Conservation (phyloP, 2,329 filamentous ascomycete genomes). For the Botrytis cinerea region DNA sequence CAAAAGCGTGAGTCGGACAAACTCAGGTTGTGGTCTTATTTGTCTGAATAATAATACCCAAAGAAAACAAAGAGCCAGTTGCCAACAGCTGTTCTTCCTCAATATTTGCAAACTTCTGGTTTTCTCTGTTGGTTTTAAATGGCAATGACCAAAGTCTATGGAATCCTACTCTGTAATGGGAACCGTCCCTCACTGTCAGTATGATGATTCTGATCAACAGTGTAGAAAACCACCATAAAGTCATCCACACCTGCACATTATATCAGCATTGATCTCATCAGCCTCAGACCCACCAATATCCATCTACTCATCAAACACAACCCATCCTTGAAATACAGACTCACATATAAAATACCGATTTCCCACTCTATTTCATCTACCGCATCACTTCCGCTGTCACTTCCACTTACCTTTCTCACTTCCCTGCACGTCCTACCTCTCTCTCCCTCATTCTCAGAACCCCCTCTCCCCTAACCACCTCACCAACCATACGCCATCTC, state of each 20-base stretch:
- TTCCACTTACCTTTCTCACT: too few species aligned
- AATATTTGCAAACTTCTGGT: background rate
- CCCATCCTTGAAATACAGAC: background rate
- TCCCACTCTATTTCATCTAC: background rate
- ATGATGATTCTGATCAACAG: background rate
- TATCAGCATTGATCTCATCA: background rate
- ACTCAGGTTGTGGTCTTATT: background rate
- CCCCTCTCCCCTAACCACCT: too few species aligned
- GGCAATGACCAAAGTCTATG: background rate
- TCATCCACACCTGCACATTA: background rate
- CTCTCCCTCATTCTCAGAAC: background rate
- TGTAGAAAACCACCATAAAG: background rate
- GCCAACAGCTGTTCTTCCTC: background rate
- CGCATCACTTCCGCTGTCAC: too few species aligned
- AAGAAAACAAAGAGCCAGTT: background rate
- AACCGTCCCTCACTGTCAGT: background rate
- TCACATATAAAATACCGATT: background rate
- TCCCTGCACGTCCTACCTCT: background rate
- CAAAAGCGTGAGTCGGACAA: background rate
- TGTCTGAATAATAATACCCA: background rate
- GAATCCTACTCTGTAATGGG: background rate
- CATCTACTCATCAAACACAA: background rate
- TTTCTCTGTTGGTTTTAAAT: background rate
- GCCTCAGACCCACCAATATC: background rate
- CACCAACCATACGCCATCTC: background rate